Base-by-base conservation (phyloP, 495 filamentous ascomycete genomes). In the Physcia stellaris region DNA sequence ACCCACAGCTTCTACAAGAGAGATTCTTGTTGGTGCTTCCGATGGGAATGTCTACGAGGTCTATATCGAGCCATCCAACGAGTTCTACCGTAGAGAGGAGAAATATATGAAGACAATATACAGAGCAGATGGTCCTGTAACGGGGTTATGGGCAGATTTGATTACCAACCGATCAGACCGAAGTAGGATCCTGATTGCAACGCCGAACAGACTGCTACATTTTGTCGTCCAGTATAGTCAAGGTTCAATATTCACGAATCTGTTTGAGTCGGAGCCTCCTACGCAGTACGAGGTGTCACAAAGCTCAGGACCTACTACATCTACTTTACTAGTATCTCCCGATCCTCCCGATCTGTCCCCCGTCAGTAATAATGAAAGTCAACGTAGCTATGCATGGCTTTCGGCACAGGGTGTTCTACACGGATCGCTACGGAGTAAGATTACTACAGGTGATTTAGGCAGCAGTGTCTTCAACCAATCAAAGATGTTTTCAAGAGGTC, bases 11-110 rank as follows among this genome's bases (percentile, higher is more conserved):
- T 93, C 85, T 1, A 98, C 90, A 0, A 68, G 90, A 35, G 90
- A 98, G 62, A 96, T 98, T n/a, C 66, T 98, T 3, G 57, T 98
- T 22, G 90, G 92, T 16, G 77, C 87, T 16, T 73, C 80, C 16
- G 92, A 98, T 66, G 90, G 92, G 16, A 88, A 82, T 55, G 68
- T 98, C 27, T 95, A 94, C 56, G 90, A 98, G 56, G 80, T 76
- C n/a, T 95, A 83, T 57, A 84, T 98, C 44, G 90, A 98, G 58
- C 84, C 83, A 4, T 77, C 83, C 15, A 83, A 77, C 32, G 88
- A 95, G 55, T 95, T 94, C 59, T 94, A 93, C 57, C 71, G 83
- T 37, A 80, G 86, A 52, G 87, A 96, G 60, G 92, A 95, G 61
- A 86, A 80, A 57, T 95, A 93, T 56, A 59, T 90, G 27, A 83